Conservation (phyloP, 495 filamentous ascomycete genomes). For the Penicillium alfredii region DNA sequence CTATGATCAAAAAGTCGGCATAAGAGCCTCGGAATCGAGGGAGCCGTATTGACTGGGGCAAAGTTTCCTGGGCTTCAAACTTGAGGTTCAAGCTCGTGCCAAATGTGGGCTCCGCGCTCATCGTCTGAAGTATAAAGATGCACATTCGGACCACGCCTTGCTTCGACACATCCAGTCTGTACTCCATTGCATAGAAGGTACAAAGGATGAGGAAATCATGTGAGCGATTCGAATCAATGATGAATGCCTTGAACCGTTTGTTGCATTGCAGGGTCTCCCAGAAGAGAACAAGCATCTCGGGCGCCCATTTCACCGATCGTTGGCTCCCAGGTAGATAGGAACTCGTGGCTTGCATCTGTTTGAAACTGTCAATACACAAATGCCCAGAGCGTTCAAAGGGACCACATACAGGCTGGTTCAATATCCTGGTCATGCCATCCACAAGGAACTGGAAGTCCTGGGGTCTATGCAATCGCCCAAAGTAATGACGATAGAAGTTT, state of each 20-base stretch:
- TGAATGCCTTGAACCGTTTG: slow-evolving; percentile 93
- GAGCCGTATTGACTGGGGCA: slow-evolving; percentile 76
- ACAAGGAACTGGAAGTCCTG: slow-evolving; percentile 98
- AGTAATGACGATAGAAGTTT: slow-evolving; percentile 89
- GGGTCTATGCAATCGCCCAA: slow-evolving; percentile 83
- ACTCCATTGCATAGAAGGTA: slow-evolving; percentile 86
- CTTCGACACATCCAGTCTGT: slow-evolving; percentile 77
- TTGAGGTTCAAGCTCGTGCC: slow-evolving; percentile 81
- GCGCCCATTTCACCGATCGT: slow-evolving; percentile 75
- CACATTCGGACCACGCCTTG: slow-evolving; percentile 95
- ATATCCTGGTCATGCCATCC: slow-evolving; percentile 88
- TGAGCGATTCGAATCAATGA: slow-evolving; percentile 89
- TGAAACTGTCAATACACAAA: not conserved
- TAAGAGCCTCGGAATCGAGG: slow-evolving; percentile 83
- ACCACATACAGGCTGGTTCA: slow-evolving; percentile 71
- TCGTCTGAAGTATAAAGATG: slow-evolving; percentile 89
- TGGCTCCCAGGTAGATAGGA: slow-evolving; percentile 90
- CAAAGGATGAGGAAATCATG: slow-evolving; percentile 91
- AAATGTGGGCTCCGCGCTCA: slow-evolving; percentile 90
- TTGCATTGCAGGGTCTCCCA: slow-evolving; percentile 98
- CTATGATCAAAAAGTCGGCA: slow-evolving; percentile 90
- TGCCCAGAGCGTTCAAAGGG: not conserved
- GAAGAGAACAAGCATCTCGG: slow-evolving; percentile 96
- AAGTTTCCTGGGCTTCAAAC: slow-evolving; percentile 83
- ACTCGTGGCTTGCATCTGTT: slow-evolving; percentile 69